A percentile compares a stretch with the other conserved stretches of the same genome.
Conservation (phyloP, 1,284 basidiomycete species). For the Sphaerobolus stellatus region DNA sequence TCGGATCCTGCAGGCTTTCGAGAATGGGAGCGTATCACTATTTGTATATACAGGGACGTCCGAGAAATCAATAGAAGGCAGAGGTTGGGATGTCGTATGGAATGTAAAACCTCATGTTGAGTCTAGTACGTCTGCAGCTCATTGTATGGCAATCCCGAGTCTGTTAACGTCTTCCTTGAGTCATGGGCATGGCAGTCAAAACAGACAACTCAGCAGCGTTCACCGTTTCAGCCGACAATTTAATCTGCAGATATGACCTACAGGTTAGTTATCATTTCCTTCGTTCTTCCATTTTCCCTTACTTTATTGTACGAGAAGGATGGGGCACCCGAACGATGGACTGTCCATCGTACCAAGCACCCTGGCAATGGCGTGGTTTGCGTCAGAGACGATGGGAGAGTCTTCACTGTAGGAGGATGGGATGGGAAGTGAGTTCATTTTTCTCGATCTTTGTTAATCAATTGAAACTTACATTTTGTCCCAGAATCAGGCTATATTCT, state of each 20-base stretch:
- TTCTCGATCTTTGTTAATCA: not conserved
- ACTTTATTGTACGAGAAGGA: not conserved
- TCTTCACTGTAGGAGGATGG: slow-evolving; percentile 86
- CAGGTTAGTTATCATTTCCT: slow-evolving; percentile 37
- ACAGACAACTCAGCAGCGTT: slow-evolving; percentile 59
- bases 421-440: slow-evolving; percentile 69
- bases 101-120: slow-evolving; percentile 71
- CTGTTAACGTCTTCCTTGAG: slow-evolving; percentile 36
- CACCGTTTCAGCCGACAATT: slow-evolving; percentile 82
- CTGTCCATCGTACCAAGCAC: slow-evolving; percentile 63
- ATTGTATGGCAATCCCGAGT: not conserved
- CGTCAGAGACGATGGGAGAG: slow-evolving; percentile 70
- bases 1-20: slow-evolving; percentile 70
- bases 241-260: slow-evolving; percentile 69
- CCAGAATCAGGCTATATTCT: slow-evolving; percentile 75
- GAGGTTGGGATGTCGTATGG: slow-evolving; percentile 75
- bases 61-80: slow-evolving; percentile 62
- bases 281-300: slow-evolving; percentile 16
- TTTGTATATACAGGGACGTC: slow-evolving; percentile 48
- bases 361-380: slow-evolving; percentile 74
- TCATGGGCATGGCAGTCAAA: slow-evolving; percentile 83
- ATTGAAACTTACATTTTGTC: not conserved
- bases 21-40: slow-evolving; percentile 75
- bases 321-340: slow-evolving; percentile 21
- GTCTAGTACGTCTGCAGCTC: slow-evolving; percentile 49